Base-by-base conservation (phyloP, 2,329 filamentous ascomycete species). In the Aulographum hederae region DNA sequence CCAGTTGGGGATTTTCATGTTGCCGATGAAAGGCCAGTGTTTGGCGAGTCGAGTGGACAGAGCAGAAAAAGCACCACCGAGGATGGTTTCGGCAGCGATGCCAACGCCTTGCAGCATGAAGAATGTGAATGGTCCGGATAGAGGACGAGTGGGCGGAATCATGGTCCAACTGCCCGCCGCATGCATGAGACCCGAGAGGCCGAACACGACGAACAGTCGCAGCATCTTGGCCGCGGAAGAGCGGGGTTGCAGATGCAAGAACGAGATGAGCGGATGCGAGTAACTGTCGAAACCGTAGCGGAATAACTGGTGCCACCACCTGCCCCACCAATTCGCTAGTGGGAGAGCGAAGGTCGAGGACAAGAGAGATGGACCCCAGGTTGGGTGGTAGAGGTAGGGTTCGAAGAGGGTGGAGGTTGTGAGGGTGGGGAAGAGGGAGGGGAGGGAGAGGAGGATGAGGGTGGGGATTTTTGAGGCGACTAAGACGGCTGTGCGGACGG, bases 291-390 rank as follows among this genome's bases (percentile, higher is more conserved):
- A 84, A 2, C 69, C 71, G 34, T 72, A 65, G 1, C 84, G 76
- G 55, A 93, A 91, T 3, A 76, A 74, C 53, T 94, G 85, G 51
- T 95, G 86, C 86, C 86, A 94, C 65, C 73, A 86, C 15, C 61
- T 63, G 28, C 78, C 74, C 86, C 86, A 95, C 54, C 76, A 78
- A 1, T 84, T 85, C 1, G 68, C 64, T 8, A 74, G 52, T 2
- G 85, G 60, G 17, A 60, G 53, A 0, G 43, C 25, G 38, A 63
- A 61, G 2, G 55, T 46, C n/a, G n/a, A n/a, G n/a, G n/a, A n/a
- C n/a, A n/a, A n/a, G n/a, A n/a, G n/a, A n/a, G n/a, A n/a, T 10
- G 21, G 21, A 1, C 70, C 70, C 52, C 66, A 77, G 10, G 54
- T 51, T n/a, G 64, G 58, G 0, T 67, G 59, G 43, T 76, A 76